Conservation (phyloP, 805 yeast species). For the Metschnikowia koreensis region DNA sequence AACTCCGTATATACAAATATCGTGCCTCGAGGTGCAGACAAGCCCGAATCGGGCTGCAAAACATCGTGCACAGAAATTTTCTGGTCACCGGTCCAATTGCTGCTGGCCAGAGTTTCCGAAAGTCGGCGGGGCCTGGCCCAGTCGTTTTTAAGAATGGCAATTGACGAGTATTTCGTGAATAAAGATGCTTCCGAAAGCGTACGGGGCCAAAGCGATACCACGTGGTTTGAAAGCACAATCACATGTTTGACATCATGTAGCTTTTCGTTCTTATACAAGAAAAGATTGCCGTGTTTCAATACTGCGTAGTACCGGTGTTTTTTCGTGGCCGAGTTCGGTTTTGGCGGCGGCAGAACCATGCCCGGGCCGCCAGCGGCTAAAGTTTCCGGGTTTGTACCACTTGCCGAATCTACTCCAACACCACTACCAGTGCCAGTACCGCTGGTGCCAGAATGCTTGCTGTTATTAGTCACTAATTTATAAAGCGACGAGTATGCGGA, state of each 20-base stretch:
- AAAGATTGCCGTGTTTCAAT: constrained; percentile 82
- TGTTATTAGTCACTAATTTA: constrained; percentile 44
- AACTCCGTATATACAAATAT: constrained; percentile 71
- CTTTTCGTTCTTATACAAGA: constrained; percentile 72
- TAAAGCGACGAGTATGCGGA: constrained; percentile 63
- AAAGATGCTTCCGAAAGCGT: constrained; percentile 68
- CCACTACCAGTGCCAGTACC: neutral
- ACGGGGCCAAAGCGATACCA: constrained; percentile 86
- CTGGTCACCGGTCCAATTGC: constrained; percentile 5
- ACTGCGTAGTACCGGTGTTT: constrained; percentile 68
- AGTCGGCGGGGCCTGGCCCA: constrained; percentile 25
- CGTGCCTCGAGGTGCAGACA: constrained; percentile 38
- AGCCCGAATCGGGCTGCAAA: constrained; percentile 19
- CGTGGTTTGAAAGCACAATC: constrained; percentile 66
- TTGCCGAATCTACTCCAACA: neutral
- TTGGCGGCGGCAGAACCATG: constrained; percentile 7
- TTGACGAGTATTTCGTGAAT: constrained; percentile 76
- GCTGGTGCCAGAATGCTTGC: neutral
- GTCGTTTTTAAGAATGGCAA: constrained; percentile 61
- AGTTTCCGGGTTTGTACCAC: neutral
- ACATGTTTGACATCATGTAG: constrained; percentile 71
- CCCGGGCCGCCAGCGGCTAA: neutral
- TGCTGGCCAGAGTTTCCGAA: constrained; percentile 16
- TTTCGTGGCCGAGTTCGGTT: constrained; percentile 25
- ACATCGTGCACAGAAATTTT: constrained; percentile 27